Percentiles rank a stretch among this genome's conserved stretches.
phyloP scores from a whole-genome alignment of 2,329 filamentous ascomycete genomes.

The Claviceps maximensis region DNA sequence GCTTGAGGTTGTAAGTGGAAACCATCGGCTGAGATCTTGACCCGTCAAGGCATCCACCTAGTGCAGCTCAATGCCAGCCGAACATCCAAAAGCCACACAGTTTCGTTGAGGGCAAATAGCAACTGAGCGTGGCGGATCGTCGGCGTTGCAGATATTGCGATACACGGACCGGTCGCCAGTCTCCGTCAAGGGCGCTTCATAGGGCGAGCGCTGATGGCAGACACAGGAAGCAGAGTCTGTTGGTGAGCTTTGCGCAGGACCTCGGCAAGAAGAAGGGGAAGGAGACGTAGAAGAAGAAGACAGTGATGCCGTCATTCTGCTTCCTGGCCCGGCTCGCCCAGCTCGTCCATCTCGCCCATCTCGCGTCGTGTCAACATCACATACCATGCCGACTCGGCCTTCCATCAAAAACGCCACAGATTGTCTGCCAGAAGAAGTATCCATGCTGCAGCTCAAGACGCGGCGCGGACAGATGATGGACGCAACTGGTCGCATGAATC shows the following conservation, averaged over 20 bases:
- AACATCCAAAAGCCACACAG: slow-evolving; percentile 53
- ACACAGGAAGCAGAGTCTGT: slow-evolving; percentile 8
- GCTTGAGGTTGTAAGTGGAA: slow-evolving; percentile 38
- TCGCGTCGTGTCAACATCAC: slow-evolving; percentile 29
- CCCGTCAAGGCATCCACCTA: slow-evolving; percentile 36
- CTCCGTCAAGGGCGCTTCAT: slow-evolving; percentile 17
- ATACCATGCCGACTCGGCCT: slow-evolving; percentile 47
- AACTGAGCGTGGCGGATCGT: slow-evolving; percentile 51
- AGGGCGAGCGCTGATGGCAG: slow-evolving; percentile 12
- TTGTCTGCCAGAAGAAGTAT: slow-evolving; percentile 41
- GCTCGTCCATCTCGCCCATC: slow-evolving; percentile 4
- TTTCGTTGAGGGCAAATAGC: slow-evolving; percentile 51
- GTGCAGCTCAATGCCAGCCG: slow-evolving; percentile 48
- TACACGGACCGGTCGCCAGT: slow-evolving; percentile 18
- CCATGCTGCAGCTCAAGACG: slow-evolving; percentile 48
- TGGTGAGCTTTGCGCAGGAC: background rate
- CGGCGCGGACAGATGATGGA: slow-evolving; percentile 42
- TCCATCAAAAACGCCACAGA: slow-evolving; percentile 46
- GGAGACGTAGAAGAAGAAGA: too few relatives aligned
- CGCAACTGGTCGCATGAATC: slow-evolving; percentile 30
- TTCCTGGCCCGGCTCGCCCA: background rate
- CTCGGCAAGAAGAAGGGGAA: slow-evolving; percentile 2
- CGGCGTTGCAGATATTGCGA: slow-evolving; percentile 41
- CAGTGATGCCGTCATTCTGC: background rate
- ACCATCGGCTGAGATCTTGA: slow-evolving; percentile 39